Evolutionary conservation across 1,139 yeast species (phyloP).

Genomic region (Suhomyces guaymorum): DNA sequence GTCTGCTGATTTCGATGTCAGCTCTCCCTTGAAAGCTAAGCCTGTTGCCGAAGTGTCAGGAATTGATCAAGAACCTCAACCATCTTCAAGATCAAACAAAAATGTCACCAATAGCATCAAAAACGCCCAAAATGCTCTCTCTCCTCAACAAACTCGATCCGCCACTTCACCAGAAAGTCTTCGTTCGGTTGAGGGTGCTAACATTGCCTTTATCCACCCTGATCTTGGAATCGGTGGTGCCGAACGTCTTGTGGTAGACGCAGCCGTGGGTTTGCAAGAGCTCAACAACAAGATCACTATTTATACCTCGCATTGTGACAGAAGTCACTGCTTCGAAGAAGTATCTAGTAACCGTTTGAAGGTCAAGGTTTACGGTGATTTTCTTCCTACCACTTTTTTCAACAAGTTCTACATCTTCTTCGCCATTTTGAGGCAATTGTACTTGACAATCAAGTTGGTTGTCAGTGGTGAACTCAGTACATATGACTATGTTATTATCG

Average conservation of each 20-base stretch:
- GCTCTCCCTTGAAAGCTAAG: constrained; percentile 6
- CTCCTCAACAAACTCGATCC: too few relatives aligned
- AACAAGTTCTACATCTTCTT: constrained; percentile 77
- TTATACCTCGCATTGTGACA: constrained; percentile 89
- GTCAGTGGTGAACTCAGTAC: constrained; percentile 46
- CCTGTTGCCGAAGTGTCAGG: constrained; percentile 7
- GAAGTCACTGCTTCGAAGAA: constrained; percentile 86
- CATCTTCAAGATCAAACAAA: not conserved
- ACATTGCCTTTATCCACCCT: constrained; percentile 88
- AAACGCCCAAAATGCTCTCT: constrained; percentile 1
- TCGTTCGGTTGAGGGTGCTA: constrained; percentile 3
- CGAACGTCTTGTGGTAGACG: constrained; percentile 91
- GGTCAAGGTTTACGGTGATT: constrained; percentile 79
- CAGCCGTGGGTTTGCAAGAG: constrained; percentile 82
- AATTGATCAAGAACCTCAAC: not conserved
- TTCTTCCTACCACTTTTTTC: constrained; percentile 66
- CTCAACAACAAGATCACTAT: constrained; percentile 60
- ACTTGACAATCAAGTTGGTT: constrained; percentile 54
- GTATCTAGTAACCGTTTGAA: constrained; percentile 55
- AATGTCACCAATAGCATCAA: not conserved
- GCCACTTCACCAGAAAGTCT: not conserved
- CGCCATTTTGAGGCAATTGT: constrained; percentile 82
- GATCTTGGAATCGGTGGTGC: constrained; percentile 98
- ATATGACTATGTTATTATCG: constrained; percentile 78
- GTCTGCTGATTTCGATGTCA: constrained; percentile 1